Base-by-base conservation (phyloP, 108 stramenopile species). In the Pseudonitzschia pungens region DNA sequence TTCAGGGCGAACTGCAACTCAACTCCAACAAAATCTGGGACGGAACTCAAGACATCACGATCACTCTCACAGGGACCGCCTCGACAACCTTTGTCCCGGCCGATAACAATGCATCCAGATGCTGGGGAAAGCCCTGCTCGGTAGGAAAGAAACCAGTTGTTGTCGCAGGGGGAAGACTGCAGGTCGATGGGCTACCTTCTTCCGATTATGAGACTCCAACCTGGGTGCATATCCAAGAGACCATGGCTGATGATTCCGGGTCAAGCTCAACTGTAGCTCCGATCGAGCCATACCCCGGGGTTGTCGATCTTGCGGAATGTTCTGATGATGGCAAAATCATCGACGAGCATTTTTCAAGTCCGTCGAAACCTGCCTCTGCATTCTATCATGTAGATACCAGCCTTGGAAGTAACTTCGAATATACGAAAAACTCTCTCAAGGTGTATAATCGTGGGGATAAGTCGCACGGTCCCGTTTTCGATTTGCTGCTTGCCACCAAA, bases 11-110 rank as follows among this genome's bases (percentile, higher is more conserved):
- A 55, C 31, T 70, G 16, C 51, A 67, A 45, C 36, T 70, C 18
- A 16, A 60, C 28, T 83, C 80, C 29, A 68, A 66, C 36, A 75
- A 77, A n/a, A 50, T 60, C 26, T 80, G 78, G 36, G 74, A 78
- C 22, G 68, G 72, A 22, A 71, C 80, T 41, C 75, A 69, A 22
- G 76, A 65, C 31, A 83, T 86, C 64, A 81, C 74, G 65, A 70
- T 86, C 52, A 45, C 86, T 26, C 63, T 59, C 22, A 50, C 32
- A 15, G 63, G 48, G 9, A 55, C 71, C 7, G 12, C 12, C 22
- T 31, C 22, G 27, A n/a, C 31, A 55, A 55, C 33, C 11, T 70
- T 70, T n/a, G 8, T 6, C 2, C 43, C 52, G 51, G 69, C 55
- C 21, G 51, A 33, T 20, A 57, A 26, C 22, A 70, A 70, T 57